Conservation (phyloP, 1,284 basidiomycete species). For the Malassezia slooffiae region DNA sequence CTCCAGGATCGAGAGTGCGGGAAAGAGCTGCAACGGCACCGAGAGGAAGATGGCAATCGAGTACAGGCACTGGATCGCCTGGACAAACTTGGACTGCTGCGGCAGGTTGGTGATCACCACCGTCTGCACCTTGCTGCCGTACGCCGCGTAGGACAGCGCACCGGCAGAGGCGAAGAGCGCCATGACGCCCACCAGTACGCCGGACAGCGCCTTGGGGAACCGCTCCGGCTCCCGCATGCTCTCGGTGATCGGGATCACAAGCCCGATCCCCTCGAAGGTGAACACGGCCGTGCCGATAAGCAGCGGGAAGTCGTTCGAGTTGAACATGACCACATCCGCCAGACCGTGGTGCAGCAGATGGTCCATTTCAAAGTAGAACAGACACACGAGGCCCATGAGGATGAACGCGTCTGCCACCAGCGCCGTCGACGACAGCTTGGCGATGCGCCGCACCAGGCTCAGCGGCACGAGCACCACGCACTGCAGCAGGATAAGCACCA, state of each 20-base stretch:
- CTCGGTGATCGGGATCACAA: slow-evolving; percentile 94
- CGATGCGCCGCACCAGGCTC: slow-evolving; percentile 37
- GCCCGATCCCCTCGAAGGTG: slow-evolving; percentile 92
- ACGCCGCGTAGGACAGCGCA: slow-evolving; percentile 73
- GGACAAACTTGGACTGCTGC: slow-evolving; percentile 71
- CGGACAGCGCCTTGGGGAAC: slow-evolving; percentile 76
- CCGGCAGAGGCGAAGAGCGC: slow-evolving; percentile 80
- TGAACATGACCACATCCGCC: slow-evolving; percentile 75
- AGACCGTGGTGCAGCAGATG: slow-evolving; percentile 28
- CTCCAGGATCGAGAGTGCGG: slow-evolving; percentile 90
- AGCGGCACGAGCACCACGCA: slow-evolving; percentile 60
- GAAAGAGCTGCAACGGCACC: slow-evolving; percentile 81
- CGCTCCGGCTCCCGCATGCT: slow-evolving; percentile 81
- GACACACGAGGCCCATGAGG: slow-evolving; percentile 59
- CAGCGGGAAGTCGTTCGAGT: slow-evolving; percentile 74
- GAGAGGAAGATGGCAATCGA: slow-evolving; percentile 77
- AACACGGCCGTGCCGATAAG: slow-evolving; percentile 96
- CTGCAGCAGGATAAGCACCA: slow-evolving; percentile 73
- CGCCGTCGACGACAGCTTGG: slow-evolving; percentile 78
- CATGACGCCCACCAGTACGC: slow-evolving; percentile 75
- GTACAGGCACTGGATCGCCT: slow-evolving; percentile 57
- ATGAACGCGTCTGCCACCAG: slow-evolving; percentile 93
- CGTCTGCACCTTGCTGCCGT: slow-evolving; percentile 76
- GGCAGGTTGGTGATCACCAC: slow-evolving; percentile 93
- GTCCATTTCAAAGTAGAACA: slow-evolving; percentile 41